phyloP scores from a whole-genome alignment of 345 rosid genomes.

The Lepidium aucheri region DNA sequence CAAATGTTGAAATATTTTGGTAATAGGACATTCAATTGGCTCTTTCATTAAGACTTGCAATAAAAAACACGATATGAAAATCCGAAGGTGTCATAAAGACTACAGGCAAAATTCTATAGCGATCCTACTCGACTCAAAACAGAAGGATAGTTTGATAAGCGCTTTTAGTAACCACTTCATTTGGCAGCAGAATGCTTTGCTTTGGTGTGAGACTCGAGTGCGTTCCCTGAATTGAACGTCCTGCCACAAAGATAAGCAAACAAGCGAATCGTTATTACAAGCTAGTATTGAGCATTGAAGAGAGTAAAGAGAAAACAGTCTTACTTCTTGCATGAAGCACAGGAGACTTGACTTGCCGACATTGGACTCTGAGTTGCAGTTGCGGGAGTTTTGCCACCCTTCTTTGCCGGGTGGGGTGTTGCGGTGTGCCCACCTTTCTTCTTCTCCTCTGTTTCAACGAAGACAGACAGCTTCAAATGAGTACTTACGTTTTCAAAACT shows the following conservation, averaged over 20 bases:
- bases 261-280: neutral
- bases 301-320: neutral
- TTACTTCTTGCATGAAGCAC: slow-evolving; percentile 75
- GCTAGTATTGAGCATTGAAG: neutral
- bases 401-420: slow-evolving; percentile 74
- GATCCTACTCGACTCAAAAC: neutral
- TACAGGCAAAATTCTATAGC: neutral
- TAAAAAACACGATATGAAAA: neutral
- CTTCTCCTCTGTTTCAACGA: slow-evolving; percentile 52
- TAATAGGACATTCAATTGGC: neutral
- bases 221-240: slow-evolving; percentile 15
- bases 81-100: slow-evolving; percentile 4
- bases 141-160: neutral
- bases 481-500: neutral
- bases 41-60: neutral
- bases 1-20: neutral
- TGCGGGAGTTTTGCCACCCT: slow-evolving; percentile 32
- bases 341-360: slow-evolving; percentile 55
- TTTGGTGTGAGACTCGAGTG: slow-evolving; percentile 25
- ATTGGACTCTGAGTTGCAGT: slow-evolving; percentile 41
- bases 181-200: slow-evolving; percentile 27
- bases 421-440: slow-evolving; percentile 55
- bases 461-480: neutral
- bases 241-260: slow-evolving; percentile 3
- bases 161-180: slow-evolving; percentile 5